These are phyloP conservation scores for Melocanna baccifera DNA, from an alignment of 176 grass and related monocot species.

Conservation along the genomic window DNA sequence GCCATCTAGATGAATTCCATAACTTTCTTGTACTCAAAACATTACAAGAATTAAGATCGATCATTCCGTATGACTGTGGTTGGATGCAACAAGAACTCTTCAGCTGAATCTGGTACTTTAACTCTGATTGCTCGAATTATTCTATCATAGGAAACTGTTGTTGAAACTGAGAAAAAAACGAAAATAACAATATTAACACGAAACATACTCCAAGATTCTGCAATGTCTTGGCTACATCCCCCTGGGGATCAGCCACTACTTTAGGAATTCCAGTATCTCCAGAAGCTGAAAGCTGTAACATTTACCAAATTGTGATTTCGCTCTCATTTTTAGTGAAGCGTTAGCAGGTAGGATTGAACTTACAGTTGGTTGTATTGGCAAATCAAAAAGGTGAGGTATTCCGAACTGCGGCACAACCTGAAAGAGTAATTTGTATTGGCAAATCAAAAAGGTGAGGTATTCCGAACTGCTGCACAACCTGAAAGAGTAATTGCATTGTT, in stretches of 20 bases:
- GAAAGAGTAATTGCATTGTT: constrained; percentile 35
- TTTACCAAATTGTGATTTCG: constrained; percentile 19
- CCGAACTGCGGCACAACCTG: constrained; percentile 98
- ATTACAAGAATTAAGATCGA: constrained; percentile 34
- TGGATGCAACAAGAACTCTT: constrained; percentile 93
- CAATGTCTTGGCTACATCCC: constrained; percentile 88
- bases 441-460: constrained; percentile 98
- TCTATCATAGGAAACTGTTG: constrained; percentile 93
- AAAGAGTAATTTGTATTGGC: constrained; percentile 66
- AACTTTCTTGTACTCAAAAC: background rate
- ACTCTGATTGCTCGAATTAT: constrained; percentile 84
- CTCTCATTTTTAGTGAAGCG: background rate
- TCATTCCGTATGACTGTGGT: constrained; percentile 89
- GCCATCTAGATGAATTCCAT: background rate
- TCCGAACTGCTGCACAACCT: constrained; percentile 98
- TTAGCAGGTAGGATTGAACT: constrained; percentile 30
- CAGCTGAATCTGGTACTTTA: constrained; percentile 92
- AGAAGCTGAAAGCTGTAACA: constrained; percentile 84
- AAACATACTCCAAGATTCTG: constrained; percentile 96
- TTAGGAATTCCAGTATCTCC: constrained; percentile 90
- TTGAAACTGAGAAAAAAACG: constrained; percentile 67
- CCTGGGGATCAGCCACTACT: constrained; percentile 84
- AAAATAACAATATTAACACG: constrained; percentile 32
- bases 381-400: constrained; percentile 95
- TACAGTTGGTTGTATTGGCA: constrained; percentile 86